These are phyloP conservation scores for Xylaria polymorpha DNA, from an alignment of 2,329 filamentous ascomycete genomes.

Conservation along the genomic window DNA sequence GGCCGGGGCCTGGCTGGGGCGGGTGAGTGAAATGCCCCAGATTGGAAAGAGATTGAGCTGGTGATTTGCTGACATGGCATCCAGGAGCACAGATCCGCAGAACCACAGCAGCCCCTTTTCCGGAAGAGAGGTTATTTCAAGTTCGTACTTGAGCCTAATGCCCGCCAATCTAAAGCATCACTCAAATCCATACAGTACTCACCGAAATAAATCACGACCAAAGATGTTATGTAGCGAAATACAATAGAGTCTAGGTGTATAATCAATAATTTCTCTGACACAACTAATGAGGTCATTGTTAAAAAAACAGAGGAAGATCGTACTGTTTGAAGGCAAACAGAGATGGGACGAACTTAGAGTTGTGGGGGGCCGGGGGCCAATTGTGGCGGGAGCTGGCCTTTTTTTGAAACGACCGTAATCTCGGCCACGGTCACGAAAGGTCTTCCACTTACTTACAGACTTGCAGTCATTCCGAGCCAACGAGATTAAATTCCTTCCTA, in stretches of 20 bases:
- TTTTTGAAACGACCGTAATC: conserved; percentile 41
- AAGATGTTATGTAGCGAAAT: neutral
- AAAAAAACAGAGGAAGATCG: neutral
- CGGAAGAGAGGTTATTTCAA: conserved; percentile 8
- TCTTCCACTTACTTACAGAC: conserved; percentile 1
- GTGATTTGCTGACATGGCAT: conserved; percentile 39
- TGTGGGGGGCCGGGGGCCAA: neutral
- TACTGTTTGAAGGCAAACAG: neutral
- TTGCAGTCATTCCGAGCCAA: conserved; percentile 21
- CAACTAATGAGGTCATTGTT: neutral
- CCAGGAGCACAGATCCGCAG: conserved; percentile 15
- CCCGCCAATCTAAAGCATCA: neutral
- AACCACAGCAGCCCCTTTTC: conserved; percentile 29
- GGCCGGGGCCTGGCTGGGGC: conserved; percentile 39
- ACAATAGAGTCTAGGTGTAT: neutral
- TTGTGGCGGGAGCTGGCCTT: conserved; percentile 20
- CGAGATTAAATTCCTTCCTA: conserved; percentile 18
- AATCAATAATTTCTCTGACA: neutral
- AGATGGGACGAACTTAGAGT: conserved; percentile 13
- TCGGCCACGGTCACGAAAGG: conserved; percentile 30
- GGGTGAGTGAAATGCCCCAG: conserved; percentile 40
- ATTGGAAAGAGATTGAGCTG: conserved; percentile 37
- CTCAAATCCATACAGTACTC: neutral
- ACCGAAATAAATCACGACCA: neutral
- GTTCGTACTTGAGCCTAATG: neutral